Percentiles rank a stretch among this genome's conserved stretches.
phyloP scores from a whole-genome alignment of 2,329 filamentous ascomycete genomes.

The Diplodia scrobiculata region DNA sequence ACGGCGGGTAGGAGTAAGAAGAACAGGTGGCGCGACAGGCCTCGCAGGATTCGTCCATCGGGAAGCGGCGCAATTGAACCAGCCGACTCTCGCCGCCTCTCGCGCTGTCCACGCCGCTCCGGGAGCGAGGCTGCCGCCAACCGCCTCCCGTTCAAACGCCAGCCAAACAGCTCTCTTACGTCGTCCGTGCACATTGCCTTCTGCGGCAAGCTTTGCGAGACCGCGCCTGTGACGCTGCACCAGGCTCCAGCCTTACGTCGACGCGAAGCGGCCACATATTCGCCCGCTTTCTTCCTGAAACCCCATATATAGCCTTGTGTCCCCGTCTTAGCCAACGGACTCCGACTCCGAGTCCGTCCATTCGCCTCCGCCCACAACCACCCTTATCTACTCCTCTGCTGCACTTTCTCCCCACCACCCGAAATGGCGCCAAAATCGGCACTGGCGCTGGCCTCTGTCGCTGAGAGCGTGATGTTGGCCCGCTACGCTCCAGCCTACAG shows the following conservation, averaged over 20 bases:
- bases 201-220: conserved; percentile 10
- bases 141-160: not conserved
- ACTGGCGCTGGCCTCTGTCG: conserved; percentile 19
- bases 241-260: conserved; percentile 2
- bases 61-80: conserved; percentile 9
- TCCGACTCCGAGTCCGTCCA: not conserved
- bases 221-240: conserved; percentile 5
- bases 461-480: conserved; percentile 35
- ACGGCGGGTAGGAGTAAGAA: not conserved
- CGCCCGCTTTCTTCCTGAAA: not conserved
- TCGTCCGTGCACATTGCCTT: not conserved
- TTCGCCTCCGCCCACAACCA: not conserved
- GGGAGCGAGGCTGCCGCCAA: not conserved
- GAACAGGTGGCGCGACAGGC: conserved; percentile 4
- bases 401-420: not conserved
- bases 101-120: conserved; percentile 1
- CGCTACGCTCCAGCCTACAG: conserved; percentile 41
- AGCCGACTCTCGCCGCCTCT: not conserved
- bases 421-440: conserved; percentile 22
- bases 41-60: not conserved
- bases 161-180: not conserved
- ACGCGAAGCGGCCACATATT: not conserved
- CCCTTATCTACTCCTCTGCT: not conserved
- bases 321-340: not conserved
- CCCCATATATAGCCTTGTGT: not conserved